Conservation (phyloP, 1,284 basidiomycete genomes). For the Sporisorium iseilematis-ciliati region DNA sequence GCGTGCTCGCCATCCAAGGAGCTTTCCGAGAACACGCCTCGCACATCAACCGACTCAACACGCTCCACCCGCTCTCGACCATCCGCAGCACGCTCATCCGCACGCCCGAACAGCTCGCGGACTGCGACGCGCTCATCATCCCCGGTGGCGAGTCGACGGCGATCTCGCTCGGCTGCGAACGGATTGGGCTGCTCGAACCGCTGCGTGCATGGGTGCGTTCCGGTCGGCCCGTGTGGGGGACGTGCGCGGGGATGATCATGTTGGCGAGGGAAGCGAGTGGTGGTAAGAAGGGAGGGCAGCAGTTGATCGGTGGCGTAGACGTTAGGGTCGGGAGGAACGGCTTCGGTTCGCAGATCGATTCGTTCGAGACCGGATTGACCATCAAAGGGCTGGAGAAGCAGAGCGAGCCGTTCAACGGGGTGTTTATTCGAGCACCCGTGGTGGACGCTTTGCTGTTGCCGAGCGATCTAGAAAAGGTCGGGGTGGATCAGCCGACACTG, state of each 20-base stretch:
- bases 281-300: slow-evolving; percentile 87
- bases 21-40: slow-evolving; percentile 90
- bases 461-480: slow-evolving; percentile 40
- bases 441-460: slow-evolving; percentile 58
- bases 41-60: slow-evolving; percentile 74
- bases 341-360: slow-evolving; percentile 80
- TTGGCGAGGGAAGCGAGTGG: slow-evolving; percentile 75
- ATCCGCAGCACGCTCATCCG: slow-evolving; percentile 76
- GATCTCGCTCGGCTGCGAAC: slow-evolving; percentile 84
- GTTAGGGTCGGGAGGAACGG: slow-evolving; percentile 84
- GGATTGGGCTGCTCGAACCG: slow-evolving; percentile 83
- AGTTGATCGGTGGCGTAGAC: slow-evolving; percentile 84
- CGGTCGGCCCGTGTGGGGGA: slow-evolving; percentile 88
- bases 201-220: slow-evolving; percentile 77
- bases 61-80: slow-evolving; percentile 22
- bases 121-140: slow-evolving; percentile 88
- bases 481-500: slow-evolving; percentile 42
- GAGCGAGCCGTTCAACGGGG: slow-evolving; percentile 80
- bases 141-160: slow-evolving; percentile 93
- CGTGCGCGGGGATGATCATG: slow-evolving; percentile 95
- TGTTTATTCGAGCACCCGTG: slow-evolving; percentile 96
- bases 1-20: slow-evolving; percentile 83
- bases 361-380: slow-evolving; percentile 83
- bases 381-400: slow-evolving; percentile 76
- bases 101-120: slow-evolving; percentile 79